Evolutionary conservation across 345 rosid species (phyloP).

Genomic region (Aurinia saxatilis): DNA sequence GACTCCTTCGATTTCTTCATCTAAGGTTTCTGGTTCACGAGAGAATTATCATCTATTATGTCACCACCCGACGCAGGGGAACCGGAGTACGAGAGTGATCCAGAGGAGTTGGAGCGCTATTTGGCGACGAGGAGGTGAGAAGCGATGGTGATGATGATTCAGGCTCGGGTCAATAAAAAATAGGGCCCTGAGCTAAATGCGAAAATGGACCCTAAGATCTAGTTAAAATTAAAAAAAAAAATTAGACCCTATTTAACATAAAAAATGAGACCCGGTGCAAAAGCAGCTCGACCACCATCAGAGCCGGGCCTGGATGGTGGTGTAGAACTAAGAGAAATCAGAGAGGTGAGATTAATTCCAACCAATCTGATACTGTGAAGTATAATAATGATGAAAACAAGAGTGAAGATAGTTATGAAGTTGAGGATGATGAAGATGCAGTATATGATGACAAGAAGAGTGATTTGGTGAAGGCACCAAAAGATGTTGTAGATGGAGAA

Average conservation of each 20-base stretch:
- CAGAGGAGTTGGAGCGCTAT: conserved; percentile 67
- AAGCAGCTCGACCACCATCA: too few relatives aligned
- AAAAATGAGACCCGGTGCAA: too few relatives aligned
- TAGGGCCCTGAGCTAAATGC: too few relatives aligned
- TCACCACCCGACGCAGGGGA: conserved; percentile 45
- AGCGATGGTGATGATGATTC: conserved; percentile 39
- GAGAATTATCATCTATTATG: conserved; percentile 28
- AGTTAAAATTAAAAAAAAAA: too few relatives aligned
- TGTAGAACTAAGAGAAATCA: conserved; percentile 24
- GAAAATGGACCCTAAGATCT: too few relatives aligned
- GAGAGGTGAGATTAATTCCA: conserved; percentile 44
- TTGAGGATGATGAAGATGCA: conserved; percentile 23
- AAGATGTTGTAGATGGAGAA: conserved; percentile 30
- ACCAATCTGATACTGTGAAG: conserved; percentile 59
- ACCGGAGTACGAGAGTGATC: conserved; percentile 85
- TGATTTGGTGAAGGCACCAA: conserved; percentile 25
- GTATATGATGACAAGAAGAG: conserved; percentile 19
- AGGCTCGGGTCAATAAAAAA: too few relatives aligned
- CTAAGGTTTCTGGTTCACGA: conserved; percentile 7
- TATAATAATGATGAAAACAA: conserved; percentile 40
- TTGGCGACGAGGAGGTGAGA: conserved; percentile 65
- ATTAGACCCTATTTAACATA: too few relatives aligned
- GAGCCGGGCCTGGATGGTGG: too few relatives aligned
- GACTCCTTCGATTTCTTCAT: conserved; percentile 3
- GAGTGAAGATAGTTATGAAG: conserved; percentile 33